Evolutionary conservation across 169 alveolate genomes (phyloP).

Genomic region (Toxoplasma gondii): DNA sequence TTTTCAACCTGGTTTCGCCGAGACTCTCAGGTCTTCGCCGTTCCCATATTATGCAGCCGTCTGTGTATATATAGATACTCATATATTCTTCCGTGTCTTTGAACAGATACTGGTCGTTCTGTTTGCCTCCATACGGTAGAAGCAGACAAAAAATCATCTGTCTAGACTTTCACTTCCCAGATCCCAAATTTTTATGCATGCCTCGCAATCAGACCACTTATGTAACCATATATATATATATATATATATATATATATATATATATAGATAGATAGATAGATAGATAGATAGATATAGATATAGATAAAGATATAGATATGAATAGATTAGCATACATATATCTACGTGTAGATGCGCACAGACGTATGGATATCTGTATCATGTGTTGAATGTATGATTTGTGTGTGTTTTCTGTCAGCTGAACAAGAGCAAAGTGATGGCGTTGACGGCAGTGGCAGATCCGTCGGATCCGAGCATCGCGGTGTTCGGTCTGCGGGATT

Average conservation of each 20-base stretch:
- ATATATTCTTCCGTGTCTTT: too few species aligned
- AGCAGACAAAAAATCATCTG: too few species aligned
- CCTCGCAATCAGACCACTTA: too few species aligned
- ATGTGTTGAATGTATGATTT: background rate
- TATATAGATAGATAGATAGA: background rate
- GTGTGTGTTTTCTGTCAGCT: background rate
- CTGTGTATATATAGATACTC: background rate
- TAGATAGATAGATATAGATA: background rate
- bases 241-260: background rate
- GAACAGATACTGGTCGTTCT: too few species aligned
- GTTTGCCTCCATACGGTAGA: too few species aligned
- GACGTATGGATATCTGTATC: background rate
- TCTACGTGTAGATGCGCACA: background rate
- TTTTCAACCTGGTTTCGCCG: too few species aligned
- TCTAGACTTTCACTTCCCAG: too few species aligned
- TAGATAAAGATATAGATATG: background rate
- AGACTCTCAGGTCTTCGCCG: too few species aligned
- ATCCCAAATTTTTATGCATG: too few species aligned
- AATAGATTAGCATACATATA: background rate
- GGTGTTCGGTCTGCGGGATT: background rate
- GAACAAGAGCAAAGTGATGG: constrained; percentile 14
- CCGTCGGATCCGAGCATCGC: background rate
- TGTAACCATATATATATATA: too few species aligned
- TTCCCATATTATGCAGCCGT: background rate
- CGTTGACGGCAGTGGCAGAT: constrained; percentile 14